These are phyloP conservation scores for Terana coerulea DNA, from an alignment of 768 basidiomycete species.

Conservation along the genomic window DNA sequence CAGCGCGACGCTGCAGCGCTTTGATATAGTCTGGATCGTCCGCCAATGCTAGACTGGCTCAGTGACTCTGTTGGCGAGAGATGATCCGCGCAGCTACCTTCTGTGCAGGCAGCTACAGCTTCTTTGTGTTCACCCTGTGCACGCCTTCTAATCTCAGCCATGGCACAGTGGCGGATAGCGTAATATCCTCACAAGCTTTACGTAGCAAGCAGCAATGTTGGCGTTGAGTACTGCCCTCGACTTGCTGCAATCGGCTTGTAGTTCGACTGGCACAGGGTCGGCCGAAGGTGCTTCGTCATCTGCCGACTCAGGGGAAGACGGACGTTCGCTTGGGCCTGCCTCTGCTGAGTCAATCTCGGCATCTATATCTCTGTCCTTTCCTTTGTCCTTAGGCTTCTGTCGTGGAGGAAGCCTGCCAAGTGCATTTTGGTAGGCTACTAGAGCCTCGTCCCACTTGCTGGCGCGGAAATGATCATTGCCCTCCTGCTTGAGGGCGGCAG, in stretches of 20 bases:
- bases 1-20: slow-evolving; percentile 84
- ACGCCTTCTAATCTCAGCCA: background rate
- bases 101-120: slow-evolving; percentile 75
- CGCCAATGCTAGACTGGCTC: slow-evolving; percentile 76
- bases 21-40: slow-evolving; percentile 87
- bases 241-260: slow-evolving; percentile 49
- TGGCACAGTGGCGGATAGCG: background rate
- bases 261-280: slow-evolving; percentile 25
- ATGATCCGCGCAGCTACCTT: slow-evolving; percentile 46
- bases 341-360: slow-evolving; percentile 21
- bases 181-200: slow-evolving; percentile 61
- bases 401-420: slow-evolving; percentile 62
- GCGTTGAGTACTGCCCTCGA: slow-evolving; percentile 72
- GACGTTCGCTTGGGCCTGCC: slow-evolving; percentile 12
- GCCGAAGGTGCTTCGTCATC: slow-evolving; percentile 19
- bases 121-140: slow-evolving; percentile 72
- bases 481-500: slow-evolving; percentile 63
- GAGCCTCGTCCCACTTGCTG: slow-evolving; percentile 64
- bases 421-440: slow-evolving; percentile 65
- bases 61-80: too few relatives aligned
- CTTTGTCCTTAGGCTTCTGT: slow-evolving; percentile 11
- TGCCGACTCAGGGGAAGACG: slow-evolving; percentile 16
- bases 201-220: slow-evolving; percentile 86
- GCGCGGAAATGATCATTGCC: slow-evolving; percentile 75
- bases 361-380: slow-evolving; percentile 16